Conservation (phyloP, 352 stramenopile species). For the Blastocystis sp. region DNA sequence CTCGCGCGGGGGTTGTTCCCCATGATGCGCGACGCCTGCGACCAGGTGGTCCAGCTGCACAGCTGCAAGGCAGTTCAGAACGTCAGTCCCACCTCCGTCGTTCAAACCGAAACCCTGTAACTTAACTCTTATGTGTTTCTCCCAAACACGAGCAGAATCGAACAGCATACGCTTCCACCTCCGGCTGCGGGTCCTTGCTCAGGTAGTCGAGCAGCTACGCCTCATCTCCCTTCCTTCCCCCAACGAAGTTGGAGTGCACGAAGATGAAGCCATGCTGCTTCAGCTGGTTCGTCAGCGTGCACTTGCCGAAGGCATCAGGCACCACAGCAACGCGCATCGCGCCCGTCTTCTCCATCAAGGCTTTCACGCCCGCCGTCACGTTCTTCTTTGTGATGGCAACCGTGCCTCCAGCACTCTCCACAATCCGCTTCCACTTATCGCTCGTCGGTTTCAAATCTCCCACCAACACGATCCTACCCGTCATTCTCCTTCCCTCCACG, state of each 20-base stretch:
- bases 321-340: slow-evolving; percentile 4
- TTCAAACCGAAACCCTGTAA: neutral
- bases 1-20: slow-evolving; percentile 20
- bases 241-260: slow-evolving; percentile 12
- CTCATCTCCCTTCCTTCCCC: neutral
- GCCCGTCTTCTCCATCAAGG: neutral
- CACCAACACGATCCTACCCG: slow-evolving; percentile 33
- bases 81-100: slow-evolving; percentile 34
- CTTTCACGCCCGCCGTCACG: slow-evolving; percentile 5
- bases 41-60: neutral
- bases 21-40: slow-evolving; percentile 31
- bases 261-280: slow-evolving; percentile 3
- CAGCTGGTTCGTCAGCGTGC: neutral
- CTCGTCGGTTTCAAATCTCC: neutral
- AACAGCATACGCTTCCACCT: slow-evolving; percentile 40
- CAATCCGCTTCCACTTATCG: slow-evolving; percentile 36
- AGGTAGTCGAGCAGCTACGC: slow-evolving; percentile 48
- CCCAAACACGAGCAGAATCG: neutral
- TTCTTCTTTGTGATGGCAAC: slow-evolving; percentile 11
- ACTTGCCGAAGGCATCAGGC: neutral
- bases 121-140: slow-evolving; percentile 60
- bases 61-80: neutral
- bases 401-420: neutral
- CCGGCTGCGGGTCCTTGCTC: slow-evolving; percentile 40
- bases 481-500: neutral